Conservation (phyloP, 441 rosid species). For the Hura crepitans region DNA sequence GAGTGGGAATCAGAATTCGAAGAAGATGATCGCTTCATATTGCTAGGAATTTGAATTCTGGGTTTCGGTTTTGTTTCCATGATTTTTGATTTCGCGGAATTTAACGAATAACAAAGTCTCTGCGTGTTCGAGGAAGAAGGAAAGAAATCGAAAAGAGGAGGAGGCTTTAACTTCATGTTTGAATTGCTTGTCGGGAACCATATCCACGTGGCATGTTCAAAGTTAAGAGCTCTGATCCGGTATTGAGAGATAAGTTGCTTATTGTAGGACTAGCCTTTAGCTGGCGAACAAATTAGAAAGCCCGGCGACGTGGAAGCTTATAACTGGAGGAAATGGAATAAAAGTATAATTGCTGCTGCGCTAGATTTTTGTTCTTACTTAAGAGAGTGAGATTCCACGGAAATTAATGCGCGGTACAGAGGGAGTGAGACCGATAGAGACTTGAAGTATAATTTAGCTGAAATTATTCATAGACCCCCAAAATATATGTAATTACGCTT, state of each 20-base stretch:
- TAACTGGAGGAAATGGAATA: neutral
- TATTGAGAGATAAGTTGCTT: neutral
- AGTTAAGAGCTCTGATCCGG: neutral
- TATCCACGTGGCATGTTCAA: constrained; percentile 14
- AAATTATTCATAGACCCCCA: neutral
- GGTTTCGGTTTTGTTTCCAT: constrained; percentile 25
- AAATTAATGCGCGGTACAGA: neutral
- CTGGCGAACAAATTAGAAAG: neutral
- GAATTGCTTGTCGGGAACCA: neutral
- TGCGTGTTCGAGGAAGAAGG: neutral
- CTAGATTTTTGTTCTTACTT: neutral
- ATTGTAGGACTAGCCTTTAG: neutral
- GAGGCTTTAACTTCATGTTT: constrained; percentile 16
- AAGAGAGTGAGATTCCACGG: constrained; percentile 23
- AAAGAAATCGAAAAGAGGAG: neutral
- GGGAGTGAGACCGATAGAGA: no score
- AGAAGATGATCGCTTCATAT: constrained; percentile 50
- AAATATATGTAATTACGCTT: neutral
- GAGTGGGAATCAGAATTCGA: constrained; percentile 52
- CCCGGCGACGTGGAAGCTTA: neutral
- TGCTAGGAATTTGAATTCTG: constrained; percentile 19
- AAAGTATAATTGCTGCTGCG: neutral
- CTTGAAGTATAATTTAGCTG: neutral
- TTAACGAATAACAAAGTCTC: constrained; percentile 16
- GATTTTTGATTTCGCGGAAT: constrained; percentile 23